phyloP scores from a whole-genome alignment of 257 asterid species.

The Mentha longifolia region DNA sequence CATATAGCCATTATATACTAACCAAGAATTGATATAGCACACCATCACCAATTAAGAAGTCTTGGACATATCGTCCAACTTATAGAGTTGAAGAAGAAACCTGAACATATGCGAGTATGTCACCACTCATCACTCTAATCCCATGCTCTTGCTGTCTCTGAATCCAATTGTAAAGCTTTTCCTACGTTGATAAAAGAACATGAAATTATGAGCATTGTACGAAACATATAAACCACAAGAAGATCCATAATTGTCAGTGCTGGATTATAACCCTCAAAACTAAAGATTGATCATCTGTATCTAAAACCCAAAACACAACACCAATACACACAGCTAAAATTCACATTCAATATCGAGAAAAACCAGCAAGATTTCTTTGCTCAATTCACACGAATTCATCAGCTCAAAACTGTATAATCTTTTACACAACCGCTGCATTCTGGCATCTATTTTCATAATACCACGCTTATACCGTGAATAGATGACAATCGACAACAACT shows the following conservation, averaged over 20 bases:
- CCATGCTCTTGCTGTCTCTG: constrained; percentile 66
- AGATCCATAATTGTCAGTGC: neutral
- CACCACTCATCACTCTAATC: constrained; percentile 55
- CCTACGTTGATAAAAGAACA: constrained; percentile 40
- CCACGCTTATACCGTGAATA: neutral
- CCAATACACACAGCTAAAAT: neutral
- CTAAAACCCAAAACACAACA: neutral
- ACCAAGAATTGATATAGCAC: neutral
- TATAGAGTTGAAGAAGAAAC: constrained; percentile 36
- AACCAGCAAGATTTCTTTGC: constrained; percentile 5
- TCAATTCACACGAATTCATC: constrained; percentile 8
- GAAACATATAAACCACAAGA: neutral
- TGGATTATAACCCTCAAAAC: neutral
- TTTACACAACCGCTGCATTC: neutral
- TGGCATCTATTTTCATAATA: neutral
- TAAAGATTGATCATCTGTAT: neutral
- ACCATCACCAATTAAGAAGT: neutral
- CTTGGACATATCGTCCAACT: neutral
- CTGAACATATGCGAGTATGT: constrained; percentile 60
- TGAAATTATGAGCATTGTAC: constrained; percentile 12
- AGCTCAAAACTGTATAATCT: neutral
- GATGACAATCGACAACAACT: neutral
- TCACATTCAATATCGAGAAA: neutral
- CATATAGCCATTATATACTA: neutral
- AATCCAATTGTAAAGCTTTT: constrained; percentile 59